Percentiles rank a stretch among this genome's conserved stretches.
Conservation (phyloP, 495 filamentous ascomycete species). For the Tuber borchii region DNA sequence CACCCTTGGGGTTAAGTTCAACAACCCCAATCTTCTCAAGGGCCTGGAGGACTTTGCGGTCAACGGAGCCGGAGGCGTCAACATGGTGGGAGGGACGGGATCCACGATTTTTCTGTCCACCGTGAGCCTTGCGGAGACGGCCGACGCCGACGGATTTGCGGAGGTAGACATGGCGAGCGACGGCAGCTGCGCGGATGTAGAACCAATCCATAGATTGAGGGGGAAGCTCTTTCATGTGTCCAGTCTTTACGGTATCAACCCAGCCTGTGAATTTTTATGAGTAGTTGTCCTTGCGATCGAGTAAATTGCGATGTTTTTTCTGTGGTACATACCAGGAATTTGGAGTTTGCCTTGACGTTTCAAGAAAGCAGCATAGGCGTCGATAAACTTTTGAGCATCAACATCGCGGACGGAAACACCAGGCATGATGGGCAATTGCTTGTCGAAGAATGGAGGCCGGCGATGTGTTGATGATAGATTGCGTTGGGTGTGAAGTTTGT, state of each 20-base stretch:
- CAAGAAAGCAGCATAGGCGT: constrained; percentile 90
- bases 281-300: not conserved
- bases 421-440: constrained; percentile 58
- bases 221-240: constrained; percentile 88
- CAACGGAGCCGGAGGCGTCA: constrained; percentile 86
- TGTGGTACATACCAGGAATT: constrained; percentile 56
- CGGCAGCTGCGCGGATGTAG: constrained; percentile 92
- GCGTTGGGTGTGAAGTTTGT: not conserved
- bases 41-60: constrained; percentile 91
- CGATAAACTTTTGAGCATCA: constrained; percentile 93
- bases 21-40: constrained; percentile 98
- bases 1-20: constrained; percentile 97
- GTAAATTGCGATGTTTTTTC: constrained; percentile 46
- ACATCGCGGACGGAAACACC: constrained; percentile 85
- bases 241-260: constrained; percentile 99
- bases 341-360: constrained; percentile 98
- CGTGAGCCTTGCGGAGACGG: constrained; percentile 82
- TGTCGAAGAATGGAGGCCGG: not conserved
- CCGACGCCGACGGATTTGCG: constrained; percentile 98
- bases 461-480: not conserved
- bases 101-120: constrained; percentile 93
- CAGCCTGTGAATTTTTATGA: constrained; percentile 56
- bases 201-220: constrained; percentile 97
- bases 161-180: constrained; percentile 97
- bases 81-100: constrained; percentile 87